Base-by-base conservation (phyloP, 257 asterid species). In the Nicotiana attenuata region DNA sequence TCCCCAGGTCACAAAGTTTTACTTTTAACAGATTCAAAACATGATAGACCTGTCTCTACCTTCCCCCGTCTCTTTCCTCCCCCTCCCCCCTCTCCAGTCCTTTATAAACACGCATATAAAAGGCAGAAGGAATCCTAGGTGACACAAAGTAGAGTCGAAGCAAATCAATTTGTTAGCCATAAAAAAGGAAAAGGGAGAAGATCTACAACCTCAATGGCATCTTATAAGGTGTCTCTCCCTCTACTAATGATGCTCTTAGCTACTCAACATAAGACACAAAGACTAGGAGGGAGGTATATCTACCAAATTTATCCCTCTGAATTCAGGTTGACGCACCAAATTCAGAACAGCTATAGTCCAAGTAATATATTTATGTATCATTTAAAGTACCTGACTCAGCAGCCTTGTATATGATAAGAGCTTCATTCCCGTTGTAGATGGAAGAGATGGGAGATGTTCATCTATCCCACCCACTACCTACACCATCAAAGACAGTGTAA, bases 391-490 rank as follows among this genome's bases (percentile, higher is more conserved):
- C 97, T 92, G 93, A 83, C 88, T 89, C 63, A 89, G 91, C 83
- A 96, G 88, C 83, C 84, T 92, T 35, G 92, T 69, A 86, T 92
- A 94, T 3, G 98, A 94, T 82, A 96, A 69, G 77, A 92, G 86
- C 90, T 88, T 86, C 80, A 94, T 92, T 85, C 99, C 93, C 19
- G 93, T 29, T 57, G 88, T 79, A 28, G 92, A 87, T 64, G 99
- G 98, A 85, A 94, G 96, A 81, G 99, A 91, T 68, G 98, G 99
- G 81, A 96, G 93, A 89, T 94, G 93, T 78, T 93, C 95, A 85
- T 94, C 97, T 50, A 91, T 87, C 76, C 97, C 98, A 65, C 97
- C 99, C 73, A 96, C 96, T 59, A 96, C 99, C 99, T 96, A 85
- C 71, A 71, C 20, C 63, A 87, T 84, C 60, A 61, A 84, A 71